Evolutionary conservation across 202 grass and related monocot species (phyloP).

Genomic region (Schoenoplectus triqueter): DNA sequence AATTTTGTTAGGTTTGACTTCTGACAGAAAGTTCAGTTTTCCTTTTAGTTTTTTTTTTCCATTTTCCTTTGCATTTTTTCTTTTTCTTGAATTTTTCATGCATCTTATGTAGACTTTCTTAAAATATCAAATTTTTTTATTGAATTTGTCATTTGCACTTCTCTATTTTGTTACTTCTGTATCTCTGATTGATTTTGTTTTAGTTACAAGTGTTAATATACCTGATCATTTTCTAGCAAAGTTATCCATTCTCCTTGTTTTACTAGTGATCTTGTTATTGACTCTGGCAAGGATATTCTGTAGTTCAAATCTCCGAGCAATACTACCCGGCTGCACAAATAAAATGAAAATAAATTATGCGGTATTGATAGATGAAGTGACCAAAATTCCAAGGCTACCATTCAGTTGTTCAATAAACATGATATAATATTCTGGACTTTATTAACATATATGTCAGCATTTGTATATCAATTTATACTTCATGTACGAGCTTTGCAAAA

Average conservation of each 20-base stretch:
- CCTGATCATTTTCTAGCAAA: slow-evolving; percentile 85
- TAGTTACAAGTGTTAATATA: slow-evolving; percentile 14
- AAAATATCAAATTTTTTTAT: slow-evolving; percentile 4
- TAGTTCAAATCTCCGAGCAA: slow-evolving; percentile 91
- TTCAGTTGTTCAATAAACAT: background rate
- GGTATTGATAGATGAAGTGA: slow-evolving; percentile 1
- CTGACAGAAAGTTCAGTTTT: slow-evolving; percentile 1
- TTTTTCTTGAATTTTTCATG: background rate
- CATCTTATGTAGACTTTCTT: background rate
- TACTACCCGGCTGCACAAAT: slow-evolving; percentile 63
- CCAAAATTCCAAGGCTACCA: background rate
- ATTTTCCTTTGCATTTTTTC: background rate
- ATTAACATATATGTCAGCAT: background rate
- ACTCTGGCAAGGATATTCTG: slow-evolving; percentile 81
- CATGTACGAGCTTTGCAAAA: background rate
- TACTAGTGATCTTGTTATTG: slow-evolving; percentile 60
- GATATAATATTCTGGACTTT: slow-evolving; percentile 1
- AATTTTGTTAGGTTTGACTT: background rate
- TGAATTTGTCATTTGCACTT: background rate
- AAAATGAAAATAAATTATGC: slow-evolving; percentile 23
- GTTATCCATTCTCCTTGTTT: slow-evolving; percentile 69
- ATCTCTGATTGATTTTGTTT: background rate
- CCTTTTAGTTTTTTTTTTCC: background rate
- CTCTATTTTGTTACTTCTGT: background rate
- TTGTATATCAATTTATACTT: background rate